Base-by-base conservation (phyloP, 805 yeast species). In the Pichia nanzhaoensis region DNA sequence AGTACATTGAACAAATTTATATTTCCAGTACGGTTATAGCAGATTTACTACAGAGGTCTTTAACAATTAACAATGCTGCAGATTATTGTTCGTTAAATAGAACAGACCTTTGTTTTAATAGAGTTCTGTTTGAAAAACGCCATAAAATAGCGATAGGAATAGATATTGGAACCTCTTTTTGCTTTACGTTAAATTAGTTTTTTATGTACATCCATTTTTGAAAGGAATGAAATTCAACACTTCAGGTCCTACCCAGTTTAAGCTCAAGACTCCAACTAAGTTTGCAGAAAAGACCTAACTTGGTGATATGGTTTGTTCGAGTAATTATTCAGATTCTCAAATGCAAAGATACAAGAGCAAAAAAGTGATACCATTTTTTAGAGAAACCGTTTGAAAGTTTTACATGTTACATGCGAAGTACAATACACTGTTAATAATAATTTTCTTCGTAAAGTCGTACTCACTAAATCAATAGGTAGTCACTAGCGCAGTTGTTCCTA, bases 81-180 rank as follows among this genome's bases (percentile, higher is more conserved):
- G 10, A 6, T 6, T 24, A 24, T 10, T 24, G 28, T 6, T 6
- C 28, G 28, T 24, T 24, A 24, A 7, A 7, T 6, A 24, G 10
- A 24, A 24, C 28, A 10, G 28, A 19, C 22, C 20, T 35, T 35
- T 19, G 9, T 28, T 30, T 7, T 30, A 14, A 30, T 13, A 14
- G 39, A 10, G 36, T 31, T 22, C 12, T 33, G 77, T 70, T 47
- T 78, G 71, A 57, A 88, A 90, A 65, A 87, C 87, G 49, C 78
- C 72, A 55, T 78, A 74, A 0, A 18, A 12, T 18, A 3, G 30
- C 13, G 3, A 3, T 35, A 4, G 9, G 22, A 14, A 14, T 35
- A 14, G 38, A 35, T 14, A 21, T 2, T 21, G 38, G 38, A 2
- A 21, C 38, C 12, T n/a, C 14, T n/a, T 14, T 5, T 13, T 35